Evolutionary conservation across 495 filamentous ascomycete genomes (phyloP), one percentile per base, ranked within the genome.

Genomic region (Pyrenopolyporus hunteri): DNA sequence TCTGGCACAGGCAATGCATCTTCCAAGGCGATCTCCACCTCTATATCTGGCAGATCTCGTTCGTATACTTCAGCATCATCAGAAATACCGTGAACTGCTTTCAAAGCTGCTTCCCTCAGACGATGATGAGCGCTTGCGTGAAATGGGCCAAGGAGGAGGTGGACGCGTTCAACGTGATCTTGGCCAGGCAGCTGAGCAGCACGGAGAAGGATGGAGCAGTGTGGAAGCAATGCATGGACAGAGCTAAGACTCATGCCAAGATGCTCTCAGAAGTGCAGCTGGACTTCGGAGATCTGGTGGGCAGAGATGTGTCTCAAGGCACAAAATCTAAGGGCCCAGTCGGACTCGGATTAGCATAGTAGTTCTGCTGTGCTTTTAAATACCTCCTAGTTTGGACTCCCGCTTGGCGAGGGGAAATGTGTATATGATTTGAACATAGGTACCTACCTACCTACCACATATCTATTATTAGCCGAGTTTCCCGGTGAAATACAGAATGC

Each of bases 31-130:
- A 96, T 66, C 84, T 98, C 4, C 89, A 87, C 11, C 83, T 90
- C 6, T 97, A 99, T 74, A 92, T 98, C 67, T 96, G 89, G 77
- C 89, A 96, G 70, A 82, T 99, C n/a, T 93, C 94, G 2, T 96
- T 89, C 59, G 92, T 97, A 46, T 96, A 96, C 73, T 99, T 99
- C 79, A 89, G 87, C 22, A 83, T 97, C 61, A 95, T 97, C 71
- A 85, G 87, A 48, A 96, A 97, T 71, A 97, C 93, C 4, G 86
- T 96, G 58, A 83, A 80, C 68, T 90, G 89, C 66, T 97, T 93
- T 70, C 90, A 96, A 70, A 81, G 85, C 58, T 96, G 92, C 70
- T 99, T 98, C 71, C 89, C 93, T 2, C 80, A 88, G 16, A 75
- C 85, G 16, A 89, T 94, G 82, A 92, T 90, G 78, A 94, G 90